These are phyloP conservation scores for Penicillium sp. DNA, from an alignment of 2,329 filamentous ascomycete genomes.

Conservation along the genomic window DNA sequence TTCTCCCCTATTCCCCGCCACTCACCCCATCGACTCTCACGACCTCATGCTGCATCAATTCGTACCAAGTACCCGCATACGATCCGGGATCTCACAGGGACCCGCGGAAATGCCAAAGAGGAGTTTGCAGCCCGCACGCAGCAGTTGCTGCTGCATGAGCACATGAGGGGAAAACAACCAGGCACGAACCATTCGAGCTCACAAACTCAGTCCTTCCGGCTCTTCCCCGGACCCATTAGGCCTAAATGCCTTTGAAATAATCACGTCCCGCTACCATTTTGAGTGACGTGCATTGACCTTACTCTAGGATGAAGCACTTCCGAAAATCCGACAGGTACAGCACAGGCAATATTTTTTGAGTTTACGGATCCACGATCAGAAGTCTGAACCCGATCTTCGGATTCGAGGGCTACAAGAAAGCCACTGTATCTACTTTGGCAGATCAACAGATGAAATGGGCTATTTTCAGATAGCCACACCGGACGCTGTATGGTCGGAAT, in stretches of 20 bases:
- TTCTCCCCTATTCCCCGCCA: not conserved
- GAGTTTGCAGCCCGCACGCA: slow-evolving; percentile 20
- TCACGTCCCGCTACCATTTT: slow-evolving; percentile 14
- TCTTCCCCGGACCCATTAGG: slow-evolving; percentile 17
- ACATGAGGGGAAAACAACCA: slow-evolving; percentile 9
- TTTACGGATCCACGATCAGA: slow-evolving; percentile 15
- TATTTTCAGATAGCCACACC: not conserved
- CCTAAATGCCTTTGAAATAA: slow-evolving; percentile 11
- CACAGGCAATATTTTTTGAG: slow-evolving; percentile 7
- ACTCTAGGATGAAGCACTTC: slow-evolving; percentile 5
- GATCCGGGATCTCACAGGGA: slow-evolving; percentile 4
- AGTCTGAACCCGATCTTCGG: slow-evolving; percentile 7
- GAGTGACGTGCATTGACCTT: slow-evolving; percentile 14
- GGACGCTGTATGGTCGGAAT: not conserved
- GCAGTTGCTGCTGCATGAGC: slow-evolving; percentile 11
- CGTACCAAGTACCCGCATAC: slow-evolving; percentile 11
- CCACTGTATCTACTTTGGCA: not conserved
- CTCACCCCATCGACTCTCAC: not conserved
- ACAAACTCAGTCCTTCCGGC: slow-evolving; percentile 11
- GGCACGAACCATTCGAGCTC: slow-evolving; percentile 20
- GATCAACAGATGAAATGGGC: slow-evolving; percentile 3
- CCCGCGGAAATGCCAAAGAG: slow-evolving; percentile 18
- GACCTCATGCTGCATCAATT: not conserved
- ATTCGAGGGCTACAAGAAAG: not conserved
- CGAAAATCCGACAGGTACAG: slow-evolving; percentile 10